Percentiles rank a stretch among this genome's conserved stretches.
Evolutionary conservation across 2,329 filamentous ascomycete species (phyloP).

Genomic region (Neonectria ditissima): DNA sequence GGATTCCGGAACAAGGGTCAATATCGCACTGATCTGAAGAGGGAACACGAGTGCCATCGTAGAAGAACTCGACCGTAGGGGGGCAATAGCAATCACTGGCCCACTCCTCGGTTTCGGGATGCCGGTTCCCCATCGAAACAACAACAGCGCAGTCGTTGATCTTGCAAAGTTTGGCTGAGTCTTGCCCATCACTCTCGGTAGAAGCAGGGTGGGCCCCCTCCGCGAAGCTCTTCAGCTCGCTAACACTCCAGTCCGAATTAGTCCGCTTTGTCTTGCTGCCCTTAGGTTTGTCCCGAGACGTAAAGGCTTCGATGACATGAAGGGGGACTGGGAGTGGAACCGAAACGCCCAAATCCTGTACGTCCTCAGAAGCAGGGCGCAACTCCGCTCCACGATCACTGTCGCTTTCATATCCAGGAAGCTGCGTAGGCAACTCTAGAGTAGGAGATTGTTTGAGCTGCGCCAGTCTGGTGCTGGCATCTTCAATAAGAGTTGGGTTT

Average conservation of each 20-base stretch:
- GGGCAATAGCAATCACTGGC: not conserved
- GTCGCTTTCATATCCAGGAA: not conserved
- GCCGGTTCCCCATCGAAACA: too few relatives aligned
- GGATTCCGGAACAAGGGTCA: constrained; percentile 50
- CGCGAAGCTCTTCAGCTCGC: constrained; percentile 13
- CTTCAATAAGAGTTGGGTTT: not conserved
- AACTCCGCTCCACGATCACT: not conserved
- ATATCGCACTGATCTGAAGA: constrained; percentile 47
- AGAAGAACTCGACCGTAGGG: constrained; percentile 9
- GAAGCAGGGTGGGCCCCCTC: not conserved
- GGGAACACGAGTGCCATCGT: constrained; percentile 5
- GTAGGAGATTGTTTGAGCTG: not conserved
- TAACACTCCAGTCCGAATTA: constrained; percentile 25
- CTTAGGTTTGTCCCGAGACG: not conserved
- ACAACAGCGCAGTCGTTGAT: not conserved
- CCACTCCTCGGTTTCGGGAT: constrained; percentile 19
- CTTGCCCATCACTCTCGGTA: not conserved
- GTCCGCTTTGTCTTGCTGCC: constrained; percentile 8
- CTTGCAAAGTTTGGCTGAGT: not conserved
- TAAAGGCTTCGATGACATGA: constrained; percentile 35
- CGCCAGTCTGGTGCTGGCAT: not conserved
- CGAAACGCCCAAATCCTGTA: not conserved
- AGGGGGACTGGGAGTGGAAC: constrained; percentile 36
- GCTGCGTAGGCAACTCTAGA: not conserved
- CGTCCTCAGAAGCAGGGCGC: not conserved